A percentile compares a stretch with the other conserved stretches of the same genome.
Evolutionary conservation across 1,284 basidiomycete genomes (phyloP).

Genomic region (Grifola frondosa): DNA sequence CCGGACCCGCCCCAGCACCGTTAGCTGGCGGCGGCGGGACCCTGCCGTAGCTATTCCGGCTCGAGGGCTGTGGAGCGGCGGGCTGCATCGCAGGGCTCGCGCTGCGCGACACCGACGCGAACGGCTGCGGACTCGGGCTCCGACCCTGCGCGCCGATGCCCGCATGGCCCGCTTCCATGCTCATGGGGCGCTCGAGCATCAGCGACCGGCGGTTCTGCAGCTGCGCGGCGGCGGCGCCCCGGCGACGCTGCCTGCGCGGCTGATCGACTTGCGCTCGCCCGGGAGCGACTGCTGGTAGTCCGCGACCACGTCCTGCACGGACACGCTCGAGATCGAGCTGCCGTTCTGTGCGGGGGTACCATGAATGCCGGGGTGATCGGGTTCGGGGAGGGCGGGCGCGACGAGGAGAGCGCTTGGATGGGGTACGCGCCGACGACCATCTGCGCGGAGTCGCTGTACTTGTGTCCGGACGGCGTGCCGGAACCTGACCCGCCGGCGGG

Average conservation of each 20-base stretch:
- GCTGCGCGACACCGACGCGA: slow-evolving; percentile 40
- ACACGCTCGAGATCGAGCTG: slow-evolving; percentile 42
- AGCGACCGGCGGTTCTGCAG: slow-evolving; percentile 34
- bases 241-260: slow-evolving; percentile 37
- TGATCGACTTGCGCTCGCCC: slow-evolving; percentile 70
- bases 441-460: slow-evolving; percentile 68
- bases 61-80: slow-evolving; percentile 6
- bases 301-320: slow-evolving; percentile 71
- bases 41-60: slow-evolving; percentile 23
- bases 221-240: slow-evolving; percentile 25
- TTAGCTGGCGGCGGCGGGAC: slow-evolving; percentile 18
- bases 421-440: slow-evolving; percentile 76
- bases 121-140: slow-evolving; percentile 62
- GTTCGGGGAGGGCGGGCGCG: slow-evolving; percentile 75
- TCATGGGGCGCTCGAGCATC: slow-evolving; percentile 49
- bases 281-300: slow-evolving; percentile 87
- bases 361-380: slow-evolving; percentile 74
- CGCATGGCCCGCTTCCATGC: slow-evolving; percentile 61
- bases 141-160: slow-evolving; percentile 78
- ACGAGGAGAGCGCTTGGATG: slow-evolving; percentile 29
- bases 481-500: slow-evolving; percentile 21
- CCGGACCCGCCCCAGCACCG: slow-evolving; percentile 11
- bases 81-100: slow-evolving; percentile 41
- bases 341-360: slow-evolving; percentile 52
- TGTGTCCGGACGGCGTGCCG: slow-evolving; percentile 29